Conservation (phyloP, 75 land plant species). For the Ceratopteris richardii region DNA sequence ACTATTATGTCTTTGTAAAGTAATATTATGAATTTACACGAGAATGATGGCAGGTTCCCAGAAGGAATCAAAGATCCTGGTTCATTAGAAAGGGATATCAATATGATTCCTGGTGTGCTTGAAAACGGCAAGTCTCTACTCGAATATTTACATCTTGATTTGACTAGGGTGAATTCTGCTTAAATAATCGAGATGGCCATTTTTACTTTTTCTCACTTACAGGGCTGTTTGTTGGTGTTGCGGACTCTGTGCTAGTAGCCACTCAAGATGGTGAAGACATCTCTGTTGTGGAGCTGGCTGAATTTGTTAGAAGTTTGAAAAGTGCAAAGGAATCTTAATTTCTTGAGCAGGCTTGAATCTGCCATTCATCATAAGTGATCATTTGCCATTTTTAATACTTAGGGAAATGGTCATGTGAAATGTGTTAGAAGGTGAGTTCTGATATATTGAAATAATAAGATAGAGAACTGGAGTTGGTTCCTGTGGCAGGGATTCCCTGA, state of each 20-base stretch:
- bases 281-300: conserved; percentile 38
- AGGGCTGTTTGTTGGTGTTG: conserved; percentile 40
- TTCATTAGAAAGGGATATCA: conserved; percentile 33
- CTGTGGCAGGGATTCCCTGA: no score
- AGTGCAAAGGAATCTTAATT: conserved; percentile 23
- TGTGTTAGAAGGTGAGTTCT: no score
- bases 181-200: no score
- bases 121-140: conserved; percentile 46
- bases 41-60: conserved; percentile 41
- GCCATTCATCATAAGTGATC: no score
- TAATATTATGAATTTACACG: no score
- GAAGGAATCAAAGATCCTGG: conserved; percentile 44
- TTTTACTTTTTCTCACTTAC: conserved; percentile 1
- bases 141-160: background rate
- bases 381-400: no score
- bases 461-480: no score
- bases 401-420: no score
- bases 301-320: conserved; percentile 38
- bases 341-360: background rate
- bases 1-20: no score
- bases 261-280: conserved; percentile 53
- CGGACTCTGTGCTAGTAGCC: conserved; percentile 42
- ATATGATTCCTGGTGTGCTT: conserved; percentile 53
- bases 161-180: no score
- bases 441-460: no score